Conservation (phyloP, 352 stramenopile genomes). For the Globisporangium nodosum region DNA sequence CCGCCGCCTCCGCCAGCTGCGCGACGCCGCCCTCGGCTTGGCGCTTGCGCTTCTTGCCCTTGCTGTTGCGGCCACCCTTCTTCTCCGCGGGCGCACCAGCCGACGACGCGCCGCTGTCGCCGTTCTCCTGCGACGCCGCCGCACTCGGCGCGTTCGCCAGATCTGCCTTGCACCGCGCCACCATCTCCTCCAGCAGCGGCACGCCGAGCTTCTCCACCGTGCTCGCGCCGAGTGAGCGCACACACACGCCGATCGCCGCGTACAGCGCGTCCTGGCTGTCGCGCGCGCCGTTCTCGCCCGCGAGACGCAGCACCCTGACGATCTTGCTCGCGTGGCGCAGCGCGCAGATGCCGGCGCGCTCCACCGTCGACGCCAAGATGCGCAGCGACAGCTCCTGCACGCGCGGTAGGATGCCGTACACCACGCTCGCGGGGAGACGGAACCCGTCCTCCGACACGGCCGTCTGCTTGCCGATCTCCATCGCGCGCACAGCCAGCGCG, state of each 20-base stretch:
- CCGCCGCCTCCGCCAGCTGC: constrained; percentile 32
- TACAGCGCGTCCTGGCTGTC: constrained; percentile 43
- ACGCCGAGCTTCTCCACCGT: constrained; percentile 69
- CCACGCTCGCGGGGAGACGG: constrained; percentile 61
- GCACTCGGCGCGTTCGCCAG: constrained; percentile 21
- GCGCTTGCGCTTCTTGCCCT: constrained; percentile 85
- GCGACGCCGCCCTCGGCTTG: constrained; percentile 38
- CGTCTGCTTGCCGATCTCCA: constrained; percentile 78
- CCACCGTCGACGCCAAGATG: constrained; percentile 32
- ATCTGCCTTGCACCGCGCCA: constrained; percentile 45
- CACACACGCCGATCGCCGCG: constrained; percentile 39
- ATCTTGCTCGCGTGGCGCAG: constrained; percentile 68
- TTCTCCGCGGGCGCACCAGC: constrained; percentile 6
- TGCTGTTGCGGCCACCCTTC: constrained; percentile 19
- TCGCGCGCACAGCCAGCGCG: constrained; percentile 50
- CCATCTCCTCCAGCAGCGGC: constrained; percentile 54
- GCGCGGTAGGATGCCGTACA: constrained; percentile 60
- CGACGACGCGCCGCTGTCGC: constrained; percentile 12
- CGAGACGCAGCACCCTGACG: constrained; percentile 51
- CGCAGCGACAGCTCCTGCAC: constrained; percentile 46
- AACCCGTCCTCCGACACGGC: constrained; percentile 74
- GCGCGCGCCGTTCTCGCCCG: constrained; percentile 31
- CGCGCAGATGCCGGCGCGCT: constrained; percentile 48
- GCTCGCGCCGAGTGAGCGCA: constrained; percentile 51
- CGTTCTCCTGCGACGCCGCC: neutral